phyloP scores from a whole-genome alignment of 2,329 filamentous ascomycete species.

The Paecilomyces formosus region DNA sequence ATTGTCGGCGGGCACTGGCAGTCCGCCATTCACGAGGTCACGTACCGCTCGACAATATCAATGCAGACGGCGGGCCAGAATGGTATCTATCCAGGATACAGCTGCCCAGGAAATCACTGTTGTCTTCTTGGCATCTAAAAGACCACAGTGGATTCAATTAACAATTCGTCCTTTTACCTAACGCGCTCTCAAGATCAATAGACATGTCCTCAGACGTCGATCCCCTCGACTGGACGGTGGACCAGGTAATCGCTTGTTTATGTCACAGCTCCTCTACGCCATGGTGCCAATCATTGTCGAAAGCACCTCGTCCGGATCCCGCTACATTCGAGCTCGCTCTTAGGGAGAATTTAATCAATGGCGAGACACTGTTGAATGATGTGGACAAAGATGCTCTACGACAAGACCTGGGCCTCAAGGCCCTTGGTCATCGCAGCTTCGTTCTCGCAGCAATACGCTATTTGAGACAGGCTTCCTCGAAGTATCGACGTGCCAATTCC shows the following conservation, averaged over 20 bases:
- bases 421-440: conserved; percentile 51
- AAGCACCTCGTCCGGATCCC: conserved; percentile 44
- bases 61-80: background rate
- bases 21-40: background rate
- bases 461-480: conserved; percentile 37
- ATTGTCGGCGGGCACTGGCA: background rate
- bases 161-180: background rate
- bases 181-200: background rate
- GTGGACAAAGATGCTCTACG: conserved; percentile 43
- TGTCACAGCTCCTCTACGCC: conserved; percentile 47
- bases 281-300: conserved; percentile 25
- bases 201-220: conserved; percentile 35
- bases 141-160: background rate
- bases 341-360: conserved; percentile 57
- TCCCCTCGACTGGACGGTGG: conserved; percentile 67
- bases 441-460: conserved; percentile 52
- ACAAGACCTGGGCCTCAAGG: conserved; percentile 52
- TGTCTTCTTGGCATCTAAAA: background rate
- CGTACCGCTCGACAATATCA: background rate
- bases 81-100: background rate
- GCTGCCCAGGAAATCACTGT: background rate
- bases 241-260: conserved; percentile 59
- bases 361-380: conserved; percentile 54
- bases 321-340: conserved; percentile 48
- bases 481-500: conserved; percentile 45